A percentile compares a stretch with the other conserved stretches of the same genome.
These are phyloP conservation scores for Kwoniella europaea DNA, from an alignment of 768 basidiomycete species.

Conservation along the genomic window DNA sequence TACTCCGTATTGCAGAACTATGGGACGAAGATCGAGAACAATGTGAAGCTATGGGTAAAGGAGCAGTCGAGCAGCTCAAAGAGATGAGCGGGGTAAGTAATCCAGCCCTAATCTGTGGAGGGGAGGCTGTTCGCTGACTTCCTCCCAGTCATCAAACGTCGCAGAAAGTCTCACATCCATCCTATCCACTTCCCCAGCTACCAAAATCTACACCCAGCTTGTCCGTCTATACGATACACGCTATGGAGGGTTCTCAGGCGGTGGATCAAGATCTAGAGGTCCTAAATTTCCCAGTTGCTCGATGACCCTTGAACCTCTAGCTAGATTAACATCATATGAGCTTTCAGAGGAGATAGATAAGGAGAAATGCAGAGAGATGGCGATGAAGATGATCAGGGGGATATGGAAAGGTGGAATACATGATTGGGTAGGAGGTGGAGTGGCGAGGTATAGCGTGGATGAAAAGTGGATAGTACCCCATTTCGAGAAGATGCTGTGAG, in stretches of 20 bases:
- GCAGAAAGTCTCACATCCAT: constrained; percentile 34
- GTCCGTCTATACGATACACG: constrained; percentile 49
- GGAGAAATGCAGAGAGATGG: constrained; percentile 38
- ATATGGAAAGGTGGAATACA: constrained; percentile 59
- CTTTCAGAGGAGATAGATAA: constrained; percentile 17
- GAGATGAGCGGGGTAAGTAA: constrained; percentile 36
- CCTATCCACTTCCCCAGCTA: constrained; percentile 15
- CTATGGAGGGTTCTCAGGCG: constrained; percentile 59
- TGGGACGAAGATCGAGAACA: constrained; percentile 50
- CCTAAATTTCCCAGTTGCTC: constrained; percentile 60
- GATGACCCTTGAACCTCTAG: constrained; percentile 48
- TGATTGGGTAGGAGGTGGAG: constrained; percentile 60
- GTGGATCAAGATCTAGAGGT: constrained; percentile 38
- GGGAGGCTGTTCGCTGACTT: background rate
- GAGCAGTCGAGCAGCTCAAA: constrained; percentile 42
- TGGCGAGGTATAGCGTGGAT: constrained; percentile 61
- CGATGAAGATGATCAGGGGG: constrained; percentile 42
- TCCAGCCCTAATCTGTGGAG: too few relatives aligned
- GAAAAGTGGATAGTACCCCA: constrained; percentile 61
- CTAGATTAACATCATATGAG: constrained; percentile 33
- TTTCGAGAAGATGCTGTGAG: constrained; percentile 60
- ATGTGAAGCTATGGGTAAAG: constrained; percentile 36
- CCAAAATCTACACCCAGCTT: constrained; percentile 45
- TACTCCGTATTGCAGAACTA: constrained; percentile 45
- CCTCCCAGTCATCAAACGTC: constrained; percentile 26